Percentiles rank a stretch among this genome's conserved stretches.
Evolutionary conservation across 768 basidiomycete species (phyloP).

Genomic region (Termitomyces sp.): DNA sequence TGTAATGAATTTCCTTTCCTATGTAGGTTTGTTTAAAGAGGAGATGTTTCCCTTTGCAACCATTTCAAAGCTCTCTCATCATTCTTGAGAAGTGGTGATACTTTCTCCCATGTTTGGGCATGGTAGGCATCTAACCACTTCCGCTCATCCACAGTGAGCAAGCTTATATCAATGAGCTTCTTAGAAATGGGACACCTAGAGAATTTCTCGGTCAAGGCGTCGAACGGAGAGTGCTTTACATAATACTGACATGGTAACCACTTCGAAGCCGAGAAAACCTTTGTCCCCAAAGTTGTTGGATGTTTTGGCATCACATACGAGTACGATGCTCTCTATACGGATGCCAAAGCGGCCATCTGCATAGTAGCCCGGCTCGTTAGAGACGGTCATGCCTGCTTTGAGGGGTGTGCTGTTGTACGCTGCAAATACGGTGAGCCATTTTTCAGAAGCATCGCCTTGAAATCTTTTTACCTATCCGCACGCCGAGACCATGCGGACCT

Average conservation of each 20-base stretch:
- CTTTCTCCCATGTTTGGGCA: slow-evolving; percentile 63
- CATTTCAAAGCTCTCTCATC: slow-evolving; percentile 55
- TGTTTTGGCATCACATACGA: slow-evolving; percentile 68
- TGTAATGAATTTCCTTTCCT: background rate
- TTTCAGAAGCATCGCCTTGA: background rate
- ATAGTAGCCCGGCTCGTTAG: slow-evolving; percentile 94
- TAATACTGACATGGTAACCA: slow-evolving; percentile 71
- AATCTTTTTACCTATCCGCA: slow-evolving; percentile 37
- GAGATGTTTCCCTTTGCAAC: slow-evolving; percentile 56
- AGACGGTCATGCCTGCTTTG: slow-evolving; percentile 85
- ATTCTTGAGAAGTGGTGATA: slow-evolving; percentile 63
- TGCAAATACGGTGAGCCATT: slow-evolving; percentile 12
- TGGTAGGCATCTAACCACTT: slow-evolving; percentile 87
- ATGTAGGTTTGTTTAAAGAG: slow-evolving; percentile 19
- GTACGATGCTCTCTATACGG: slow-evolving; percentile 85
- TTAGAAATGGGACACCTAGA: slow-evolving; percentile 81
- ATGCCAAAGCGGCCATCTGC: slow-evolving; percentile 89
- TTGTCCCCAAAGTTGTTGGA: slow-evolving; percentile 77
- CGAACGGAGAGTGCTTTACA: background rate
- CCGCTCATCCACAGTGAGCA: slow-evolving; percentile 64
- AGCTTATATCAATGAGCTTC: slow-evolving; percentile 59
- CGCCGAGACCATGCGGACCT: slow-evolving; percentile 64
- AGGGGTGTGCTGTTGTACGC: slow-evolving; percentile 67
- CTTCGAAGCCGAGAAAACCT: slow-evolving; percentile 81
- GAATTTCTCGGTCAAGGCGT: background rate